Percentiles rank a stretch among this genome's conserved stretches.
These are phyloP conservation scores for Penicillium paneum DNA, from an alignment of 2,329 filamentous ascomycete species.

Conservation along the genomic window DNA sequence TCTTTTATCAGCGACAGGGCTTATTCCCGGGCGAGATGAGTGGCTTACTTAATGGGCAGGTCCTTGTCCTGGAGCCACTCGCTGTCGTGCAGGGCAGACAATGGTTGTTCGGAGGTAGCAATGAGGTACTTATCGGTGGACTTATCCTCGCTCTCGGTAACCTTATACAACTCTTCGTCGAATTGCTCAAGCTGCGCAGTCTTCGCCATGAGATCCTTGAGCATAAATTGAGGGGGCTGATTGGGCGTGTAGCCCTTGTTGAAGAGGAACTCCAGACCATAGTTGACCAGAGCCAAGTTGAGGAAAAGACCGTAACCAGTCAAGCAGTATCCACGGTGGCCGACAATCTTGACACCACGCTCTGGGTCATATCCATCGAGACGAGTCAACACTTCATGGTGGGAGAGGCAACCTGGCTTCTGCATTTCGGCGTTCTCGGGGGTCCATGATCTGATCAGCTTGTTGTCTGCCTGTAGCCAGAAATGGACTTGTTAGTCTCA, in stretches of 20 bases:
- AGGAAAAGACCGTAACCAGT: constrained; percentile 85
- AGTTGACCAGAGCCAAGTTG: constrained; percentile 92
- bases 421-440: constrained; percentile 71
- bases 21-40: background rate
- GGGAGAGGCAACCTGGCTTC: constrained; percentile 76
- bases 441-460: constrained; percentile 71
- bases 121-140: constrained; percentile 81
- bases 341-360: constrained; percentile 88
- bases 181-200: constrained; percentile 96
- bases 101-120: constrained; percentile 89
- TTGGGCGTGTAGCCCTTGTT: constrained; percentile 76
- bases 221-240: constrained; percentile 91
- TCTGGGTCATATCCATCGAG: constrained; percentile 91
- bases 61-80: constrained; percentile 87
- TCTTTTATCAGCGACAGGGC: constrained; percentile 9
- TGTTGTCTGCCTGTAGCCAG: constrained; percentile 68
- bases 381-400: constrained; percentile 88
- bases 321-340: constrained; percentile 90
- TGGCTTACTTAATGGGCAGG: constrained; percentile 73
- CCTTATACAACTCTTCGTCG: constrained; percentile 97
- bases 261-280: constrained; percentile 84
- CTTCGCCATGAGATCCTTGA: constrained; percentile 94
- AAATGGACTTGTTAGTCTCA: background rate
- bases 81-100: constrained; percentile 86
- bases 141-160: constrained; percentile 76